These are phyloP conservation scores for Schizonepeta tenuifolia DNA, from an alignment of 257 asterid species.

Conservation along the genomic window DNA sequence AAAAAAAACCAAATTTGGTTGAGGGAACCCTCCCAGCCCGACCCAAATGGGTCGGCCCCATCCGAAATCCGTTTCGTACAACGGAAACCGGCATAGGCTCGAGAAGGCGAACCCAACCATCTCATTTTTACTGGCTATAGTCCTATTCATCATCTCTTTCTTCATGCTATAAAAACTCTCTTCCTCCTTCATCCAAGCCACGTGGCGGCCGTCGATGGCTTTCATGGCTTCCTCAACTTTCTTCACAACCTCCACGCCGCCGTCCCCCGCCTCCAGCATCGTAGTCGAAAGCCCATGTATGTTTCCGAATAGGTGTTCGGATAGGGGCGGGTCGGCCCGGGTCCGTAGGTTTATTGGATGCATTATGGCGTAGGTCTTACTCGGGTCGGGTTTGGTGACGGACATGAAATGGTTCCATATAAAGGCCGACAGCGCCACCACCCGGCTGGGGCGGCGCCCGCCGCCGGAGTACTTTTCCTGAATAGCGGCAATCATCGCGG, in stretches of 20 bases:
- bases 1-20: slow-evolving; percentile 3
- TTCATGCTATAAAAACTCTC: slow-evolving; percentile 35
- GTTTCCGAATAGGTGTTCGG: slow-evolving; percentile 46
- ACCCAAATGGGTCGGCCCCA: not conserved
- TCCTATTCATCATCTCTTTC: slow-evolving; percentile 22
- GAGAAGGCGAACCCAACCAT: slow-evolving; percentile 46
- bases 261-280: slow-evolving; percentile 21
- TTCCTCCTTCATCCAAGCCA: slow-evolving; percentile 29
- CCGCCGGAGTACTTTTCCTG: slow-evolving; percentile 36
- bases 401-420: slow-evolving; percentile 48
- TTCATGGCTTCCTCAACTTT: slow-evolving; percentile 39
- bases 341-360: slow-evolving; percentile 53
- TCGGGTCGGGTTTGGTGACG: slow-evolving; percentile 30
- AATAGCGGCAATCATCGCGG: slow-evolving; percentile 37
- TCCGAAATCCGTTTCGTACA: slow-evolving; percentile 12
- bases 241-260: too few species aligned
- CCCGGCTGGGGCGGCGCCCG: too few species aligned
- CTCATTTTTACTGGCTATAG: slow-evolving; percentile 25
- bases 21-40: not conserved
- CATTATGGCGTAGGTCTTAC: slow-evolving; percentile 33
- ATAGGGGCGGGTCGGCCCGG: slow-evolving; percentile 41
- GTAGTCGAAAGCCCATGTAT: slow-evolving; percentile 37
- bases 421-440: slow-evolving; percentile 51
- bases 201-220: slow-evolving; percentile 35
- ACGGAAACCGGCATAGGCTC: slow-evolving; percentile 38